Conservation (phyloP, 495 filamentous ascomycete species). For the Xylaria acuta region DNA sequence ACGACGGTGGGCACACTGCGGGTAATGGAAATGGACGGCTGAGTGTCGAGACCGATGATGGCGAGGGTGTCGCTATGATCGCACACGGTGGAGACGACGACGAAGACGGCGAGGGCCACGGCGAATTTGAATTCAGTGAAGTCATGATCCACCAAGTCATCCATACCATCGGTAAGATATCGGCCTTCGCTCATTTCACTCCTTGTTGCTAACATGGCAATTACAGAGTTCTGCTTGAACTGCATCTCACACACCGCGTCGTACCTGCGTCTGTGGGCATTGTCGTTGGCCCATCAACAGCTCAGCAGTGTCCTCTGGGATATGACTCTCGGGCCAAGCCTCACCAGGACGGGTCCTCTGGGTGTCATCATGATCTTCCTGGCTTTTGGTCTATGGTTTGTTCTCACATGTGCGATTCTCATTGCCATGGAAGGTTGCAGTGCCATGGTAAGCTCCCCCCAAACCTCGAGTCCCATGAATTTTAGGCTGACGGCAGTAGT, state of each 20-base stretch:
- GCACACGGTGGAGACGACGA: constrained; percentile 79
- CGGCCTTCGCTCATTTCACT: constrained; percentile 1
- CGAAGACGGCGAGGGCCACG: constrained; percentile 78
- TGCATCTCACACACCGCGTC: constrained; percentile 99
- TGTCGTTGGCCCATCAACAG: constrained; percentile 97
- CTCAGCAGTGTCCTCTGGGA: constrained; percentile 94
- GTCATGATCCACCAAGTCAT: constrained; percentile 99
- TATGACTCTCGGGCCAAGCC: constrained; percentile 86
- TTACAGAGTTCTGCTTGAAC: constrained; percentile 93
- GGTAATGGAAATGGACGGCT: constrained; percentile 62
- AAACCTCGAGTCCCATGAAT: background rate
- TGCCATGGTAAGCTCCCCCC: constrained; percentile 51
- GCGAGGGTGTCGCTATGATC: constrained; percentile 91
- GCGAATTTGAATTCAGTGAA: constrained; percentile 95
- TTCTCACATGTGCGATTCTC: constrained; percentile 77
- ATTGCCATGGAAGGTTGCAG: constrained; percentile 62
- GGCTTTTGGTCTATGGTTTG: constrained; percentile 87
- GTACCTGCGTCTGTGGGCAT: constrained; percentile 97
- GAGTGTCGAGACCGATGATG: constrained; percentile 74
- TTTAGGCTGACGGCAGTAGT: constrained; percentile 36
- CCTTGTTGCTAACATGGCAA: constrained; percentile 19
- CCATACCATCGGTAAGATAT: constrained; percentile 87
- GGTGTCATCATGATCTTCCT: constrained; percentile 81
- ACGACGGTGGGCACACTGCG: constrained; percentile 63
- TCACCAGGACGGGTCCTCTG: constrained; percentile 66